Base-by-base conservation (phyloP, 1,284 basidiomycete genomes). In the Ceratobasidium sp. region DNA sequence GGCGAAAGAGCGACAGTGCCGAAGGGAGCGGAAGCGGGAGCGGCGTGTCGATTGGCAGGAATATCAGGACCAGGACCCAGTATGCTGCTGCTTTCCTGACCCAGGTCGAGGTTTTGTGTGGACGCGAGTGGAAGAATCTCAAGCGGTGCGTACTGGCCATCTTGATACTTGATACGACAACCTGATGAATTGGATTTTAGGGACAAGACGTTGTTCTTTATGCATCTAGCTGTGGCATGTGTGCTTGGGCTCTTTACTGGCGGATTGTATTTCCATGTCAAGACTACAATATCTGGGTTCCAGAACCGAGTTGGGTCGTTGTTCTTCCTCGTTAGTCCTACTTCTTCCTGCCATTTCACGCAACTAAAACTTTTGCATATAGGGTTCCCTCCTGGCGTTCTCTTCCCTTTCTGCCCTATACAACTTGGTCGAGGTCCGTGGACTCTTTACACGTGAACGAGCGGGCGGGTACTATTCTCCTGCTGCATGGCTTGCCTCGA, bases 261-360 rank as follows among this genome's bases (percentile, higher is more conserved):
- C 89, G 18, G 26, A 62, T 12, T 21, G 61, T 41, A 36, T 30
- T 65, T 67, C 43, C 70, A 67, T 28, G 72, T 58, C 53, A 87
- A 86, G 55, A 80, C 86, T 12, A 91, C 88, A 1, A 96, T 97
- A 73, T 92, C 93, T 26, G 94, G 95, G 0, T 97, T 97, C 85
- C 95, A 97, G 80, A 94, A 91, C 23, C 86, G 94, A 46, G 87
- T 97, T n/a, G 94, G 94, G 32, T 92, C 90, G 75, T 80, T 96
- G 59, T 96, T 97, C 84, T 97, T 96, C 87, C 80, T 96, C 77
- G 92, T 91, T 75, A 73, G 87, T 80, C 46, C 58, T 12, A 39
- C 14, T 39, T 16, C n/a, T 50, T 26, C 50, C 50, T 4, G 21
- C 14, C 6, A 23, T 28, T 8, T 23, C n/a, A 36, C 48, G 28